phyloP scores from a whole-genome alignment of 192 early-diverging fungal species.

The Dissophora globulifera region DNA sequence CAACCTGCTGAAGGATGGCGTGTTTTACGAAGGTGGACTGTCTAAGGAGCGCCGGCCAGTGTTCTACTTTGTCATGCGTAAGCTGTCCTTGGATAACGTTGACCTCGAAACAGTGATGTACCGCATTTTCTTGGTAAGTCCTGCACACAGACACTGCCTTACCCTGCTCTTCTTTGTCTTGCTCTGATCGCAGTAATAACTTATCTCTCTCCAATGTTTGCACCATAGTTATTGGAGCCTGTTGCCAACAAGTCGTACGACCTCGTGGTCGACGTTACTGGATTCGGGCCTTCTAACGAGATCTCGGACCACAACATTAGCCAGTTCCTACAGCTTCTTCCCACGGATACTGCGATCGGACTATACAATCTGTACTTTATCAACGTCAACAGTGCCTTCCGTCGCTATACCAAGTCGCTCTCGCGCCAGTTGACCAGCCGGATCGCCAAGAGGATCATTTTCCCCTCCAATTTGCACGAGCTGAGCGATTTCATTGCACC shows the following conservation, averaged over 20 bases:
- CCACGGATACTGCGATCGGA: constrained; percentile 71
- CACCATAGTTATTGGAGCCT: constrained; percentile 67
- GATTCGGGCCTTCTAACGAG: constrained; percentile 84
- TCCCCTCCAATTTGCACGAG: constrained; percentile 74
- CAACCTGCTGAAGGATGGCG: constrained; percentile 71
- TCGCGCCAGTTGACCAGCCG: constrained; percentile 60
- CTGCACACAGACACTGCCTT: neutral
- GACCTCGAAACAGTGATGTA: constrained; percentile 90
- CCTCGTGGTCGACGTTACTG: constrained; percentile 83
- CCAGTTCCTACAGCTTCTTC: constrained; percentile 79
- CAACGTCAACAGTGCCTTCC: constrained; percentile 84
- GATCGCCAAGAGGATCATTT: constrained; percentile 73
- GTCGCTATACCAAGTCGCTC: constrained; percentile 73
- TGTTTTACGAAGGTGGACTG: constrained; percentile 85
- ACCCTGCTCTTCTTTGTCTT: neutral
- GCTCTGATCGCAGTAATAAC: too few relatives aligned
- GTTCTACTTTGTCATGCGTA: constrained; percentile 85
- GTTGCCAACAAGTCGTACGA: constrained; percentile 78
- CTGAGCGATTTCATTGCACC: constrained; percentile 79
- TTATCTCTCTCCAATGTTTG: too few relatives aligned
- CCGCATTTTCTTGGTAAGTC: constrained; percentile 71
- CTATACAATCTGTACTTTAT: constrained; percentile 79
- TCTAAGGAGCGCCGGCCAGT: constrained; percentile 82
- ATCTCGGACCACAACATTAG: constrained; percentile 79
- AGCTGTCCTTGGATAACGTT: constrained; percentile 76